Percentiles rank a stretch among this genome's conserved stretches.
phyloP scores from a whole-genome alignment of 345 rosid genomes.

The Laguncularia racemosa region DNA sequence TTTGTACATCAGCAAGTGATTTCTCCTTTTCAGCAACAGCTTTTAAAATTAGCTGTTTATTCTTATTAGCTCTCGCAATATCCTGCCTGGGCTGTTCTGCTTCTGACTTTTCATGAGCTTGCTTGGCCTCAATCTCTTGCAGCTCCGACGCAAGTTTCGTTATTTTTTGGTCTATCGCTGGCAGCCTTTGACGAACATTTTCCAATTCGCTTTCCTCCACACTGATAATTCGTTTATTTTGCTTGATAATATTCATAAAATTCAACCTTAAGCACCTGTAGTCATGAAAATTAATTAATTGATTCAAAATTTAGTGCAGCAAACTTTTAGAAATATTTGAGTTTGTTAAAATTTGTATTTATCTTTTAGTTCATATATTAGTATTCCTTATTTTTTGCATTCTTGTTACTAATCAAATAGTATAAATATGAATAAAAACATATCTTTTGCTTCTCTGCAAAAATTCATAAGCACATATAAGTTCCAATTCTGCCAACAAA shows the following conservation, averaged over 20 bases:
- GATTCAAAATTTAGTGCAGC: too few relatives aligned
- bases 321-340: too few relatives aligned
- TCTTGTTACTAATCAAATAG: too few relatives aligned
- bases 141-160: constrained; percentile 76
- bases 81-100: constrained; percentile 83
- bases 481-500: too few relatives aligned
- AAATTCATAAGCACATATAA: too few relatives aligned
- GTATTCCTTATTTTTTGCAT: too few relatives aligned
- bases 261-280: constrained; percentile 81
- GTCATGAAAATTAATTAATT: constrained; percentile 91
- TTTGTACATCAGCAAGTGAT: constrained; percentile 61
- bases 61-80: constrained; percentile 65
- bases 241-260: constrained; percentile 68
- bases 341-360: too few relatives aligned
- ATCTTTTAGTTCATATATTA: too few relatives aligned
- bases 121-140: constrained; percentile 87
- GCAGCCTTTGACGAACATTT: constrained; percentile 37
- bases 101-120: constrained; percentile 60
- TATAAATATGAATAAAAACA: too few relatives aligned
- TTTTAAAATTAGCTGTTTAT: constrained; percentile 50
- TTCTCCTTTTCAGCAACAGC: constrained; percentile 84
- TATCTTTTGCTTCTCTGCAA: too few relatives aligned
- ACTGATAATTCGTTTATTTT: constrained; percentile 48
- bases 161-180: constrained; percentile 72
- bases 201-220: constrained; percentile 60